Evolutionary conservation across 139 green algal genomes (phyloP).

Genomic region (Auxenochlorella pyrenoidosa): DNA sequence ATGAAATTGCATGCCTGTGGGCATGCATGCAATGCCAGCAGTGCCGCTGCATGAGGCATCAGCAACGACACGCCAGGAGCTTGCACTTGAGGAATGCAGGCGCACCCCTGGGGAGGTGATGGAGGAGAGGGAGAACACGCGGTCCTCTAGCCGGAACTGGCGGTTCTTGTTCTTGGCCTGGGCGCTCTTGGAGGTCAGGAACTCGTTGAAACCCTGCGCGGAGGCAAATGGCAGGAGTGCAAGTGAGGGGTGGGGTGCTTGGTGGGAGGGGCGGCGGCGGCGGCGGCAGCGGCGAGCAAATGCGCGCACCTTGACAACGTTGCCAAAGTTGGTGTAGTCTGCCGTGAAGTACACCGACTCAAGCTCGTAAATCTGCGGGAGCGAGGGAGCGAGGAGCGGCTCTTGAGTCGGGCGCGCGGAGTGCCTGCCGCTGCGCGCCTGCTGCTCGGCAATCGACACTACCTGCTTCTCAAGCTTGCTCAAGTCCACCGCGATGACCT

Average conservation of each 20-base stretch:
- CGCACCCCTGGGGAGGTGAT: slow-evolving; percentile 60
- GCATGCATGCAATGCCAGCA: no score
- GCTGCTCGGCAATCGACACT: not conserved
- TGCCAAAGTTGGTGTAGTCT: slow-evolving; percentile 71
- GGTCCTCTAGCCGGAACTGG: slow-evolving; percentile 73
- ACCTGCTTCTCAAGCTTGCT: slow-evolving; percentile 45
- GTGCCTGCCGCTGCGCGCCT: not conserved
- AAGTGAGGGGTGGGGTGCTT: not conserved
- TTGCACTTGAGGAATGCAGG: no score
- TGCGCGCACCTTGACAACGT: slow-evolving; percentile 68
- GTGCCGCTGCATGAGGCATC: not conserved
- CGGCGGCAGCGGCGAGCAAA: not conserved
- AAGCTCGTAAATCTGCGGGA: slow-evolving; percentile 72
- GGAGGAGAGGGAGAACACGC: slow-evolving; percentile 79
- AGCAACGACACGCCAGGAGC: no score
- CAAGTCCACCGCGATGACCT: slow-evolving; percentile 36
- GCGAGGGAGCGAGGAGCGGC: not conserved
- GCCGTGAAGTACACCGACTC: slow-evolving; percentile 73
- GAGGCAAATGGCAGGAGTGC: not conserved
- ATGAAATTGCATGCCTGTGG: not conserved
- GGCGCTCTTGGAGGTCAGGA: slow-evolving; percentile 75
- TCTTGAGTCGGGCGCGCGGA: not conserved
- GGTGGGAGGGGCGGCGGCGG: not conserved
- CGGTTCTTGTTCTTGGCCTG: slow-evolving; percentile 67
- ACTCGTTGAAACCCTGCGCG: slow-evolving; percentile 81